A percentile compares a stretch with the other conserved stretches of the same genome.
Evolutionary conservation across 2,329 filamentous ascomycete species (phyloP).

Genomic region (Trichophyton mentagrophytes): DNA sequence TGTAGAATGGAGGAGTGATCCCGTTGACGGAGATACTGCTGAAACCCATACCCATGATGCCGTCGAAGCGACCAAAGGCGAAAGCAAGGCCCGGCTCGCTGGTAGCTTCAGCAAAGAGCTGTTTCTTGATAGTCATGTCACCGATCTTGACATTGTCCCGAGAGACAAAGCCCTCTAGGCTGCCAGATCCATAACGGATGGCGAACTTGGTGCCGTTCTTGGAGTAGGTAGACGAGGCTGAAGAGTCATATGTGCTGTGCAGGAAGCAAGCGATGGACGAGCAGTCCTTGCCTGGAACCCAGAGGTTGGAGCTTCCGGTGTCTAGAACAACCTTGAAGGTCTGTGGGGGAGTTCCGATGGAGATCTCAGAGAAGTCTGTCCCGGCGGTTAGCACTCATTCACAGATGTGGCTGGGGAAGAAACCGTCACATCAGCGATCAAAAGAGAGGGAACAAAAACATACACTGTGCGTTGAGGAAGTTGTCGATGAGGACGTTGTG

Average conservation of each 20-base stretch:
- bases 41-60: conserved; percentile 87
- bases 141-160: conserved; percentile 78
- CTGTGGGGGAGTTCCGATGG: conserved; percentile 82
- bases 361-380: conserved; percentile 91
- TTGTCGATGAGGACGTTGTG: conserved; percentile 87
- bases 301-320: conserved; percentile 96
- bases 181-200: conserved; percentile 91
- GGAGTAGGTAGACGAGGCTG: conserved; percentile 78
- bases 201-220: conserved; percentile 84
- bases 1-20: conserved; percentile 92
- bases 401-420: too few relatives aligned
- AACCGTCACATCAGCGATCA: not conserved
- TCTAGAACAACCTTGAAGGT: conserved; percentile 97
- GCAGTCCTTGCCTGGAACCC: conserved; percentile 86
- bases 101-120: conserved; percentile 94
- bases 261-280: conserved; percentile 96
- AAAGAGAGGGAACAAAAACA: conserved; percentile 24
- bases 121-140: conserved; percentile 73
- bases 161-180: conserved; percentile 85
- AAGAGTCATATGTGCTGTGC: conserved; percentile 91
- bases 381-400: conserved; percentile 6
- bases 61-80: conserved; percentile 93
- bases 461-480: conserved; percentile 98
- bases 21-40: conserved; percentile 95
- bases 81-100: conserved; percentile 93